A percentile compares a stretch with the other conserved stretches of the same genome.
Evolutionary conservation across 306 rosid genomes (phyloP).

Genomic region (Citrullus mucosospermus): DNA sequence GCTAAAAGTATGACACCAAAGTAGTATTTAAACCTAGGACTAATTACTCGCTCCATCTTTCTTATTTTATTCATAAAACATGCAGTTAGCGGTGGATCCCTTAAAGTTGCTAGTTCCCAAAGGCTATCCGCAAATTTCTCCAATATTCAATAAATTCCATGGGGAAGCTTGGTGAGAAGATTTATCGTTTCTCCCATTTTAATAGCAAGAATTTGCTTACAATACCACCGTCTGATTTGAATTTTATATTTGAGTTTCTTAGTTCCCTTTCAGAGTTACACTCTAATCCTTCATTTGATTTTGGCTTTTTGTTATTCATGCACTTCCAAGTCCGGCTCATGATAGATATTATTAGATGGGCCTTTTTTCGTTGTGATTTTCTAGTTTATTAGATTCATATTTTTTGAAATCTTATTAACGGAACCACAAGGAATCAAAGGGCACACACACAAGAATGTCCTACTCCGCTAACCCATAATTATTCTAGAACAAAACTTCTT

Average conservation of each 20-base stretch:
- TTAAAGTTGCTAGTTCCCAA: slow-evolving; percentile 72
- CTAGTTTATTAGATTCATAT: neutral
- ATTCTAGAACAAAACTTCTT: neutral
- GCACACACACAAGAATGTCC: too few species aligned
- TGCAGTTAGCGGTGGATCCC: slow-evolving; percentile 79
- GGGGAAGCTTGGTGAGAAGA: slow-evolving; percentile 52
- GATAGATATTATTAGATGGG: neutral
- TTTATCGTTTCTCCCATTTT: neutral
- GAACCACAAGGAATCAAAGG: neutral
- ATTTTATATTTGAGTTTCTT: neutral
- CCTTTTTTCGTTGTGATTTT: neutral
- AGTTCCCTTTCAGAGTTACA: neutral
- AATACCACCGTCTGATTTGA: neutral
- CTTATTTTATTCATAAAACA: slow-evolving; percentile 13
- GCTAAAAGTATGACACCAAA: too few species aligned
- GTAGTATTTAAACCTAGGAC: neutral
- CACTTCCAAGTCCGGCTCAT: neutral
- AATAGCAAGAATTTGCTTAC: neutral
- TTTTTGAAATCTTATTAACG: neutral
- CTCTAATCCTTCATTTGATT: neutral
- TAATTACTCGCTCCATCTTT: neutral
- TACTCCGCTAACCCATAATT: neutral
- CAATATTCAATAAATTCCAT: slow-evolving; percentile 61
- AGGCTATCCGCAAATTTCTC: slow-evolving; percentile 74
- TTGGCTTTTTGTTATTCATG: neutral